Conservation (phyloP, 2,329 filamentous ascomycete species). For the Hortaea sp. region DNA sequence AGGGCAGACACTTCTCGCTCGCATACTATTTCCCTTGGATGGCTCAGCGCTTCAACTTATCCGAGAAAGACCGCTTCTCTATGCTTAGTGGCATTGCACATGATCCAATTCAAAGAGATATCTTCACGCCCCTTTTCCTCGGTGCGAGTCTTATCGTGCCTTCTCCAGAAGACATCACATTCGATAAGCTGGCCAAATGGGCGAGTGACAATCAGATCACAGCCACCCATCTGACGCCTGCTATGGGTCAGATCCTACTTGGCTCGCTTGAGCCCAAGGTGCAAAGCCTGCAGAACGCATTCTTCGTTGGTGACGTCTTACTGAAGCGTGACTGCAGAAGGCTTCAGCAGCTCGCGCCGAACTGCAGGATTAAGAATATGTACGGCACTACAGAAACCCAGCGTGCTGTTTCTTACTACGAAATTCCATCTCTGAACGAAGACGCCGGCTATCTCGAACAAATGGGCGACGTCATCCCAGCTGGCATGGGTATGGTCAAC, state of each 20-base stretch:
- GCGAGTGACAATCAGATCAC: conserved; percentile 65
- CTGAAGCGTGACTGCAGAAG: conserved; percentile 72
- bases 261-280: conserved; percentile 63
- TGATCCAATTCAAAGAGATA: conserved; percentile 56
- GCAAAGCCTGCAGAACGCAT: conserved; percentile 57
- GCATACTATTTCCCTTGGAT: conserved; percentile 91
- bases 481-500: conserved; percentile 75
- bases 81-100: conserved; percentile 79
- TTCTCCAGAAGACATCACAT: conserved; percentile 70
- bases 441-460: conserved; percentile 55
- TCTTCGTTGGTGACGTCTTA: conserved; percentile 87
- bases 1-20: conserved; percentile 76
- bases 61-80: conserved; percentile 64
- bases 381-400: conserved; percentile 84
- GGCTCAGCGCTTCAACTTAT: conserved; percentile 69
- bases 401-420: conserved; percentile 71
- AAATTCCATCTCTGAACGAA: conserved; percentile 57
- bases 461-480: conserved; percentile 68
- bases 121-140: conserved; percentile 83
- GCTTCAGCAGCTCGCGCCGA: conserved; percentile 65
- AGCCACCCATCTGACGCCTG: conserved; percentile 82
- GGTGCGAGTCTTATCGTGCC: conserved; percentile 73
- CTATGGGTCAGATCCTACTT: conserved; percentile 93
- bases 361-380: conserved; percentile 71
- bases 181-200: conserved; percentile 83